Evolutionary conservation across 164 flowering plant genomes (phyloP), one percentile per base, ranked within the genome.

Genomic region (Sextonia rubra): DNA sequence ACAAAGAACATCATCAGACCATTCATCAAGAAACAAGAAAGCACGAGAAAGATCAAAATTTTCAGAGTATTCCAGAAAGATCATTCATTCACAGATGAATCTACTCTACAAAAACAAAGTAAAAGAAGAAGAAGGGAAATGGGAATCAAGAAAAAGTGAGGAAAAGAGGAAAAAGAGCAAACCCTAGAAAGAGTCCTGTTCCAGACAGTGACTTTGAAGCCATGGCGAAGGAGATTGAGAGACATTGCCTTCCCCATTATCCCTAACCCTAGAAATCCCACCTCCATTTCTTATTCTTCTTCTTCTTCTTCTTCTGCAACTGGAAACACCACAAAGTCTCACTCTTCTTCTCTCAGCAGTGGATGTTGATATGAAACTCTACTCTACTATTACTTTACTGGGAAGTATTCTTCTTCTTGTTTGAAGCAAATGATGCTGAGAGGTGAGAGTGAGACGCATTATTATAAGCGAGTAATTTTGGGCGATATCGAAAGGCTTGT

Each of bases 181-280:
- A 87, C 98, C 97, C 88, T 90, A 37, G 99, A 87, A 63, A 89
- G 95, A 47, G 99, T 90, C 65, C 99, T 85, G 85, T 94, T 94
- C 99, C 99, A 94, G 47, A 94, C 97, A 80, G 95, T 92, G 80
- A 94, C 89, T 78, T 92, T 92, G 77, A 90, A 91, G 17, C 93
- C 99, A 80, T 86, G 72, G 47, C 82, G 83, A 3, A 94, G 85
- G 72, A 94, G 86, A 80, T 92, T 91, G 73, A 86, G 76, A 58
- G 97, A 66, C 97, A 94, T 94, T 76, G 97, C 97, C 78, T 92
- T 92, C 12, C 99, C 99, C 97, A 94, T 94, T 49, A 94, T 94
- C 2, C 99, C 99, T 64, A 94, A 69, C 20, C 99, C 99, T 76
- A 94, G 71, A 75, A 94, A 92, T 68, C 99, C 99, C 15, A 94